Percentiles rank a stretch among this genome's conserved stretches.
These are phyloP conservation scores for Setaria viridis DNA, from an alignment of 202 grass and related monocot genomes.

Conservation along the genomic window DNA sequence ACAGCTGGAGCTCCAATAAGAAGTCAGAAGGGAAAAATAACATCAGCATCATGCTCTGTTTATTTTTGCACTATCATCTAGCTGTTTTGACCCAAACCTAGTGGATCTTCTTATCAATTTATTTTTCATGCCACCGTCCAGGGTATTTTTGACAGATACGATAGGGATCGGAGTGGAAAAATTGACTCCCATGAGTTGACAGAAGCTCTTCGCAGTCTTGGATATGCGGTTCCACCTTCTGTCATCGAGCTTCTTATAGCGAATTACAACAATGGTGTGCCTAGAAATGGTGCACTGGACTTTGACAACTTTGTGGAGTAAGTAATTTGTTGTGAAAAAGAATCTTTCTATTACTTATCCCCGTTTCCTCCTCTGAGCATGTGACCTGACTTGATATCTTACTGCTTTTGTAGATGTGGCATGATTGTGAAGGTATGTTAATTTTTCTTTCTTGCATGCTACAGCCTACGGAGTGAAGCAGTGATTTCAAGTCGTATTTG, in stretches of 20 bases:
- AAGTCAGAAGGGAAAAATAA: slow-evolving; percentile 14
- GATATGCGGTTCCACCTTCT: slow-evolving; percentile 76
- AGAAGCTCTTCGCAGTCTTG: slow-evolving; percentile 76
- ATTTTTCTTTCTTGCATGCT: not conserved
- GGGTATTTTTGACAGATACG: slow-evolving; percentile 79
- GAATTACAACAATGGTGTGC: slow-evolving; percentile 66
- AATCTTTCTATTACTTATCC: not conserved
- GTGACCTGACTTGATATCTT: slow-evolving; percentile 21
- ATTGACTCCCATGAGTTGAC: slow-evolving; percentile 79
- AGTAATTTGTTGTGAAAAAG: slow-evolving; percentile 24
- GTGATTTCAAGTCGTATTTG: not conserved
- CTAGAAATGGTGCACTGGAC: slow-evolving; percentile 55
- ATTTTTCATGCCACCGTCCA: slow-evolving; percentile 37
- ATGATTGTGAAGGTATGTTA: slow-evolving; percentile 85
- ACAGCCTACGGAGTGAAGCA: not conserved
- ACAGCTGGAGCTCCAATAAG: not conserved
- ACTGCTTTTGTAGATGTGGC: slow-evolving; percentile 62
- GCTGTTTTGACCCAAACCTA: not conserved
- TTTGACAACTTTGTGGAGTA: slow-evolving; percentile 95
- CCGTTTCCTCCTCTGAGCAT: not conserved
- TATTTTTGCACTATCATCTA: not conserved
- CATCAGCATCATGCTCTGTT: not conserved
- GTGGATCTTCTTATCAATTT: slow-evolving; percentile 11
- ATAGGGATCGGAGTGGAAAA: slow-evolving; percentile 79
- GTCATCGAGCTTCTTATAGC: slow-evolving; percentile 74